phyloP scores from a whole-genome alignment of 106 monocot species.

The Agapanthus africanus region DNA sequence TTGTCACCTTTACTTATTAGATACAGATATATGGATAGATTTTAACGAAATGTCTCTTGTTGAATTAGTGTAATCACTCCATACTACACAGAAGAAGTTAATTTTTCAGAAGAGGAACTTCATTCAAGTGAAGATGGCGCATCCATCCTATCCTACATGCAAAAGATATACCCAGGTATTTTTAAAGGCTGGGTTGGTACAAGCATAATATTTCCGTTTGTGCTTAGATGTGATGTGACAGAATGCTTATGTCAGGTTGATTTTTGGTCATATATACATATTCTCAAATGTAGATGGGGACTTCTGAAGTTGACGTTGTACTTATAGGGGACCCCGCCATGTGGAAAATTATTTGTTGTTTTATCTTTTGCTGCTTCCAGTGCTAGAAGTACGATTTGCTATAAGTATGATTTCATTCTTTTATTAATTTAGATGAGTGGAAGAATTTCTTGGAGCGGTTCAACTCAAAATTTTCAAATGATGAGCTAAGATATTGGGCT shows the following conservation, averaged over 20 bases:
- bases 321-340: no score
- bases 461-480: conserved; percentile 21
- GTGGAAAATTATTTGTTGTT: no score
- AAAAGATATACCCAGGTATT: conserved; percentile 72
- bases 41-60: no score
- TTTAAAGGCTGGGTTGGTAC: not conserved
- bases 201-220: not conserved
- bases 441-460: conserved; percentile 57
- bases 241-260: not conserved
- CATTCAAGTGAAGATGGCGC: conserved; percentile 54
- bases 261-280: not conserved
- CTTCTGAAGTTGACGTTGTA: not conserved
- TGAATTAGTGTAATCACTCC: conserved; percentile 72
- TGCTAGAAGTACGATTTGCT: no score
- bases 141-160: conserved; percentile 66
- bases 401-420: not conserved
- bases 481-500: conserved; percentile 63
- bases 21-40: not conserved
- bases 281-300: not conserved
- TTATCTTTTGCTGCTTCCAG: no score
- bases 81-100: conserved; percentile 69
- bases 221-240: not conserved
- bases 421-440: conserved; percentile 53
- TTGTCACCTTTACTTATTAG: not conserved
- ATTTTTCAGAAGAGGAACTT: conserved; percentile 68